These are phyloP conservation scores for Halophytophthora polymorphica DNA, from an alignment of 352 stramenopile genomes.

Conservation along the genomic window DNA sequence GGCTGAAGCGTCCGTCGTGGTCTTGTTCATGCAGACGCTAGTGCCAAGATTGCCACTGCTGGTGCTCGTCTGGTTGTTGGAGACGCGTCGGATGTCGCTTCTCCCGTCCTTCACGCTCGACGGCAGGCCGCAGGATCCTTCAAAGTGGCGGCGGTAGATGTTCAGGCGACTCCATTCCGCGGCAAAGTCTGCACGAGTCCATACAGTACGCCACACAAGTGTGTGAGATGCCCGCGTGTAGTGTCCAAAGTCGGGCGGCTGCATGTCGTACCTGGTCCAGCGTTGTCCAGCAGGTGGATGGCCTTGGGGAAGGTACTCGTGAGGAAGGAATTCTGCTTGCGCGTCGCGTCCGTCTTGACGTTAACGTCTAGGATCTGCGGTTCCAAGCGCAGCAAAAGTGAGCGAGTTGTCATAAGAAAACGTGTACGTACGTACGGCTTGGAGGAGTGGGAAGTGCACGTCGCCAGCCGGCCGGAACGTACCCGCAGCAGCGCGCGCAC, in stretches of 20 bases:
- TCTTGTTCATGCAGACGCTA: too few relatives aligned
- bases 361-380: slow-evolving; percentile 68
- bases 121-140: slow-evolving; percentile 63
- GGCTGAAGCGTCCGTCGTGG: slow-evolving; percentile 6
- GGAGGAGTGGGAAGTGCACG: too few relatives aligned
- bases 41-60: too few relatives aligned
- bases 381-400: neutral
- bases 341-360: slow-evolving; percentile 56
- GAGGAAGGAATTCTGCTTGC: slow-evolving; percentile 70
- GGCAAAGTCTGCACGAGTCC: slow-evolving; percentile 41
- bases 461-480: too few relatives aligned
- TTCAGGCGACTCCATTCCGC: slow-evolving; percentile 76
- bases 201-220: slow-evolving; percentile 1
- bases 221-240: neutral
- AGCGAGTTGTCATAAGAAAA: too few relatives aligned
- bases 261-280: slow-evolving; percentile 38
- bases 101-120: slow-evolving; percentile 45
- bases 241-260: neutral
- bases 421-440: too few relatives aligned
- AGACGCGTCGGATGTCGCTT: slow-evolving; percentile 13
- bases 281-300: slow-evolving; percentile 64
- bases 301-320: slow-evolving; percentile 55
- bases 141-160: slow-evolving; percentile 75
- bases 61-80: slow-evolving; percentile 12
- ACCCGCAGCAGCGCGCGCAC: slow-evolving; percentile 68